A percentile compares a stretch with the other conserved stretches of the same genome.
These are phyloP conservation scores for Karstenula rhodostoma DNA, from an alignment of 2,329 filamentous ascomycete species.

Conservation along the genomic window DNA sequence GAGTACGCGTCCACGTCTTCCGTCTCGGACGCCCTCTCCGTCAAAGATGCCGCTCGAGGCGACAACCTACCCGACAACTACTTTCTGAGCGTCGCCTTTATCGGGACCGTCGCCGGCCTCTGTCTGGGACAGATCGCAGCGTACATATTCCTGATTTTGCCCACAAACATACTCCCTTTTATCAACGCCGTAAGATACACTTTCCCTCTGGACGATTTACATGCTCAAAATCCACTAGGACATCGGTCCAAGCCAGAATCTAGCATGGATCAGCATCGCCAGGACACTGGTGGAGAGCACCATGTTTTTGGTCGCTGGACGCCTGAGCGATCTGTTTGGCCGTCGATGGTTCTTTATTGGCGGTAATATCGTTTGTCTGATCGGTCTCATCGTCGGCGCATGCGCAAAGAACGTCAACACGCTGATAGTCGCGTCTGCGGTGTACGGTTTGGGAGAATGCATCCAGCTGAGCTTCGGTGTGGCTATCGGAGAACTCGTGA, in stretches of 20 bases:
- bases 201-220: neutral
- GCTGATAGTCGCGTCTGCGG: conserved; percentile 18
- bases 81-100: conserved; percentile 19
- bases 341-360: conserved; percentile 27
- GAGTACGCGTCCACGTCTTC: conserved; percentile 10
- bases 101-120: conserved; percentile 20
- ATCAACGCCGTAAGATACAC: conserved; percentile 15
- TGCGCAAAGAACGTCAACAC: conserved; percentile 21
- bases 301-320: conserved; percentile 21
- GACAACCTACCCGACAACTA: conserved; percentile 22
- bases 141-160: conserved; percentile 25
- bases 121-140: conserved; percentile 21
- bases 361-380: conserved; percentile 19
- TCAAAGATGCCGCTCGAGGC: conserved; percentile 23
- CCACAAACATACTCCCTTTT: conserved; percentile 20
- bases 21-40: conserved; percentile 19
- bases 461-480: conserved; percentile 25
- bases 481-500: conserved; percentile 25
- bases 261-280: conserved; percentile 21
- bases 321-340: conserved; percentile 23
- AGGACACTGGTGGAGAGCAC: conserved; percentile 20
- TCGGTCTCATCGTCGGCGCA: conserved; percentile 22
- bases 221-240: conserved; percentile 6
- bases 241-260: conserved; percentile 20
- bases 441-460: conserved; percentile 25